Evolutionary conservation across 352 stramenopile species (phyloP).

Genomic region (Pythium volutum): DNA sequence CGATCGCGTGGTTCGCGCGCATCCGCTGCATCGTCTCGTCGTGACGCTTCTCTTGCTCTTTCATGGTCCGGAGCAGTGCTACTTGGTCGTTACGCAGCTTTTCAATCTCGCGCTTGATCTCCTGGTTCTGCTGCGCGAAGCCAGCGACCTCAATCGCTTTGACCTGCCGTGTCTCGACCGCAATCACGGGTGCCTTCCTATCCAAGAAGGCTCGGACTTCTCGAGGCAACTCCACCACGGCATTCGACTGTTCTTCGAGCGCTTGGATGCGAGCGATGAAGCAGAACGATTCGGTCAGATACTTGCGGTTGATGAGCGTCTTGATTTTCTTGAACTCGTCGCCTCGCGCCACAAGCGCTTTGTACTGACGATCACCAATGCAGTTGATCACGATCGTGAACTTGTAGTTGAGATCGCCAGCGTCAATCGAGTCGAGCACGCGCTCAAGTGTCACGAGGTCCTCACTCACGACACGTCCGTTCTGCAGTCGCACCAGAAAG

Average conservation of each 20-base stretch:
- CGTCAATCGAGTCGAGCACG: conserved; percentile 21
- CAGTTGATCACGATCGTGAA: conserved; percentile 27
- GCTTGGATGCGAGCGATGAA: conserved; percentile 17
- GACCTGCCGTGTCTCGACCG: background rate
- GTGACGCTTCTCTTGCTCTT: background rate
- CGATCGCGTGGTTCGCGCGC: too few species aligned
- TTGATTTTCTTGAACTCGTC: conserved; percentile 18
- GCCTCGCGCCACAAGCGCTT: background rate
- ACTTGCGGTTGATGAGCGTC: conserved; percentile 12
- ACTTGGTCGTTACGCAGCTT: background rate
- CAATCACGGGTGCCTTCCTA: background rate
- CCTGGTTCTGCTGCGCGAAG: background rate
- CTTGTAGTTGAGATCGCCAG: conserved; percentile 7
- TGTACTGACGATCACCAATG: conserved; percentile 21
- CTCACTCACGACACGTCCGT: conserved; percentile 22
- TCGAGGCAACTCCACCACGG: conserved; percentile 4
- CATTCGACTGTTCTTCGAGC: conserved; percentile 19
- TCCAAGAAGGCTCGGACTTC: background rate
- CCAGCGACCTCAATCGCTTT: background rate
- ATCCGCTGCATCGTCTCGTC: background rate
- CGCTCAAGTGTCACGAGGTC: conserved; percentile 24
- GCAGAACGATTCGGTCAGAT: conserved; percentile 11
- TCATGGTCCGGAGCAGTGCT: background rate
- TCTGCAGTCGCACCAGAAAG: conserved; percentile 28
- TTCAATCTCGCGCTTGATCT: background rate